Conservation (phyloP, 495 filamentous ascomycete species). For the Halenospora varia region DNA sequence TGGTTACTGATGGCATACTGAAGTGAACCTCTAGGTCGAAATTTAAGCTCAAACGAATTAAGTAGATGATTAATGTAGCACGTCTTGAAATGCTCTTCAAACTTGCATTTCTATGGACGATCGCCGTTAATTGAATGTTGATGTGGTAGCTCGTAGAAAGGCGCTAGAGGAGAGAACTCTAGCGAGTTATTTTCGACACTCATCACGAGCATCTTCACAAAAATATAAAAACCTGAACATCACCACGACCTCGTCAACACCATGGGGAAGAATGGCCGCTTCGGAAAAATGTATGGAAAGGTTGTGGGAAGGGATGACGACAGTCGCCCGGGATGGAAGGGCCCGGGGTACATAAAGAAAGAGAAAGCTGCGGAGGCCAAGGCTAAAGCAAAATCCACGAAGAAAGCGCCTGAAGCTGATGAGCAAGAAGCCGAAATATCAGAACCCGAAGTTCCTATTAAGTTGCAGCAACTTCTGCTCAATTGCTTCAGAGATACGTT, state of each 20-base stretch:
- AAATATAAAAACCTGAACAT: not conserved
- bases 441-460: conserved; percentile 30
- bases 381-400: conserved; percentile 18
- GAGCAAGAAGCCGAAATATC: not conserved
- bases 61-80: not conserved
- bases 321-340: conserved; percentile 17
- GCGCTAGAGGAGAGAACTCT: too few relatives aligned
- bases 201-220: not conserved
- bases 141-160: too few relatives aligned
- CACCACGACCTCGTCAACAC: not conserved
- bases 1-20: too few relatives aligned
- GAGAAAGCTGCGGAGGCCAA: conserved; percentile 4
- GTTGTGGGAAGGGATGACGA: conserved; percentile 21
- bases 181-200: not conserved
- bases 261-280: conserved; percentile 24
- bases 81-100: not conserved
- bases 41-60: too few relatives aligned
- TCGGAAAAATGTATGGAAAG: conserved; percentile 20
- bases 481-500: conserved; percentile 70
- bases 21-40: too few relatives aligned
- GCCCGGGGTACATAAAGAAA: conserved; percentile 18
- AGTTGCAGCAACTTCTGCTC: conserved; percentile 70
- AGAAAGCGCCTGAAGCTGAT: conserved; percentile 2
- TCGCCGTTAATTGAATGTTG: too few relatives aligned
- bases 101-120: not conserved